These are phyloP conservation scores for Cystofilobasidium capitatum DNA, from an alignment of 768 basidiomycete species.

Conservation along the genomic window DNA sequence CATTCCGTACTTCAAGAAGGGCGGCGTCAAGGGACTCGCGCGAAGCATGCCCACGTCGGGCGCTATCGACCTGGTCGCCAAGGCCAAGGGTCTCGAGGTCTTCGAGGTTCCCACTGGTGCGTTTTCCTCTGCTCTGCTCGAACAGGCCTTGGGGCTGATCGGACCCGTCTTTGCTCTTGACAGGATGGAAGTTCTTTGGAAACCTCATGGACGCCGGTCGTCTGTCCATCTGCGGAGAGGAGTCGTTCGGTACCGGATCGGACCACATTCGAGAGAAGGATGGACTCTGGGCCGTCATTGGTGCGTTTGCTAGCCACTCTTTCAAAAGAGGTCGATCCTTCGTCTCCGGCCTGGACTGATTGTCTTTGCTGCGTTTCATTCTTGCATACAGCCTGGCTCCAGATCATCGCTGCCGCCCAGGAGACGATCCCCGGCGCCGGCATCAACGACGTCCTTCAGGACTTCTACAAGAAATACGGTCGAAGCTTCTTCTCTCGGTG, in stretches of 20 bases:
- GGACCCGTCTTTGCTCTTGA: background rate
- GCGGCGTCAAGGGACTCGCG: conserved; percentile 88
- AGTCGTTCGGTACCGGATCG: conserved; percentile 98
- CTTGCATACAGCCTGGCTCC: conserved; percentile 69
- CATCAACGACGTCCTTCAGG: conserved; percentile 80
- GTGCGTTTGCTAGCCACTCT: conserved; percentile 45
- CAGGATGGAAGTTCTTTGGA: conserved; percentile 99
- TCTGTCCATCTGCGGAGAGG: conserved; percentile 96
- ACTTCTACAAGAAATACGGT: conserved; percentile 85
- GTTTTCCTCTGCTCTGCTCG: conserved; percentile 27
- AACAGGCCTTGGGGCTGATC: background rate
- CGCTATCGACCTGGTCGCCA: conserved; percentile 89
- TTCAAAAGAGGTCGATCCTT: background rate
- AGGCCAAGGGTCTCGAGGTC: conserved; percentile 81
- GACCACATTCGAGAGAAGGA: conserved; percentile 99
- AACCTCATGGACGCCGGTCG: conserved; percentile 99
- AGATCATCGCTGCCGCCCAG: conserved; percentile 81
- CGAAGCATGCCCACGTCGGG: conserved; percentile 96
- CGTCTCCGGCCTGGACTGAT: conserved; percentile 47
- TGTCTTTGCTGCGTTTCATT: background rate
- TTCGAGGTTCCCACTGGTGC: conserved; percentile 94
- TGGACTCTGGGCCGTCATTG: conserved; percentile 92
- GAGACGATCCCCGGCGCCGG: conserved; percentile 70
- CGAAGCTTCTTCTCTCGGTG: conserved; percentile 88
- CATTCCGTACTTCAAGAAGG: conserved; percentile 42